Conservation (phyloP, 73 alveolate genomes). For the Stentor coeruleus region DNA sequence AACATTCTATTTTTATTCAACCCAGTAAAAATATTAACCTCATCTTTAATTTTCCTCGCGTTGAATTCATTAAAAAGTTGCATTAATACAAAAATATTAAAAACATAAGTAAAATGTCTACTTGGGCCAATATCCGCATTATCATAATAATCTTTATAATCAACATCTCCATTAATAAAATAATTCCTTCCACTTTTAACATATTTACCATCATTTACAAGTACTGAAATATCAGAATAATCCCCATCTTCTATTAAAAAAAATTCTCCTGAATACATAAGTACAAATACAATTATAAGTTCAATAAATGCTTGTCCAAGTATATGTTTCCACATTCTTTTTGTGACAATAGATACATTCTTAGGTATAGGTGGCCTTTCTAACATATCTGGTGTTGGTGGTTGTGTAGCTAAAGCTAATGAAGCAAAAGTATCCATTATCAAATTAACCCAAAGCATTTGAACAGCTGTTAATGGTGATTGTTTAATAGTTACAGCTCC, state of each 20-base stretch:
- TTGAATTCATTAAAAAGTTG: slow-evolving; percentile 64
- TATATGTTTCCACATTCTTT: slow-evolving; percentile 89
- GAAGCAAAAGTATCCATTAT: slow-evolving; percentile 96
- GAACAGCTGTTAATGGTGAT: slow-evolving; percentile 82
- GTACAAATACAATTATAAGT: slow-evolving; percentile 56
- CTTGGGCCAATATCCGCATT: slow-evolving; percentile 56
- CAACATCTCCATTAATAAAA: slow-evolving; percentile 24
- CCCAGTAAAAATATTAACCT: slow-evolving; percentile 61
- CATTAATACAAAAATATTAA: slow-evolving; percentile 60
- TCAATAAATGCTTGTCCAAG: slow-evolving; percentile 66
- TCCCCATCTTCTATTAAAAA: slow-evolving; percentile 68
- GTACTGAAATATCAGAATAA: slow-evolving; percentile 44
- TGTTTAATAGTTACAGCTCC: slow-evolving; percentile 86
- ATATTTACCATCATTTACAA: neutral
- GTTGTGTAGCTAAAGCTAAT: slow-evolving; percentile 92
- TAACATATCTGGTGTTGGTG: slow-evolving; percentile 78
- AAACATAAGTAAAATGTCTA: slow-evolving; percentile 61
- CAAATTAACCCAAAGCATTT: slow-evolving; percentile 86
- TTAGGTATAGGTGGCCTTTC: slow-evolving; percentile 71
- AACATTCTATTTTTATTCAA: slow-evolving; percentile 45
- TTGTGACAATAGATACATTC: slow-evolving; percentile 83
- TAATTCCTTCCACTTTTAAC: neutral
- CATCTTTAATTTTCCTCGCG: slow-evolving; percentile 64
- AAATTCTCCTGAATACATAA: slow-evolving; percentile 61
- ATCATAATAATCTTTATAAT: slow-evolving; percentile 35